Evolutionary conservation across 164 flowering plant genomes (phyloP), one percentile per base, ranked within the genome.

Genomic region (Houttuynia cordata): DNA sequence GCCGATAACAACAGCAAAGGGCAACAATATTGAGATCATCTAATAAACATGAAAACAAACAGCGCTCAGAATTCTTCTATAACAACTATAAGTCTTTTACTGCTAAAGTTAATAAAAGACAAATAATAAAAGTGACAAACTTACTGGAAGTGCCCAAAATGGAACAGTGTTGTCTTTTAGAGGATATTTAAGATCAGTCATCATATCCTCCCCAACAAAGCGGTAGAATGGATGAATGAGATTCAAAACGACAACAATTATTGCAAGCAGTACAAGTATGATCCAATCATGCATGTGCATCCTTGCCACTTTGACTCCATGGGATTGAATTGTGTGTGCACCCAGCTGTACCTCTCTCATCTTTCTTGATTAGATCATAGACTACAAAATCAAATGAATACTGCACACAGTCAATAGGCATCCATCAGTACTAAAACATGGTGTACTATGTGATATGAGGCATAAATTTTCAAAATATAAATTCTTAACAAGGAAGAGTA

Each of bases 131-230:
- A 41, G 19, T n/a, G n/a, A 10, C n/a, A 50, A 14, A 23, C 22
- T 52, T 75, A 91, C 97, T 17, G 93, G 96, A 62, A 91, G 88
- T 58, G 97, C 66, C 97, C 96, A 91, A 0, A 75, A 24, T 20
- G 97, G 97, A 23, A 91, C 84, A 0, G 96, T 87, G 60, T 84
- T 83, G 30, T 64, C 71, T 63, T 91, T 77, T 67, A 84, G 39
- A 17, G 97, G 96, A 62, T 86, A 91, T 57, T 69, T 84, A 42
- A 91, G 87, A 65, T 84, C 93, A 0, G 67, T 18, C 87, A 91
- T 84, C 96, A 87, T 87, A 45, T 69, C 93, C 72, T 70, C 65
- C 39, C 93, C 88, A 54, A 91, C 91, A 69, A 76, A 91, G 56
- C 97, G 89, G 66, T 78, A 60, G 70, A 87, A 91, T 25, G 97